Evolutionary conservation across 1,139 yeast genomes (phyloP), one percentile per base, ranked within the genome.

Genomic region (Pichia sp.): DNA sequence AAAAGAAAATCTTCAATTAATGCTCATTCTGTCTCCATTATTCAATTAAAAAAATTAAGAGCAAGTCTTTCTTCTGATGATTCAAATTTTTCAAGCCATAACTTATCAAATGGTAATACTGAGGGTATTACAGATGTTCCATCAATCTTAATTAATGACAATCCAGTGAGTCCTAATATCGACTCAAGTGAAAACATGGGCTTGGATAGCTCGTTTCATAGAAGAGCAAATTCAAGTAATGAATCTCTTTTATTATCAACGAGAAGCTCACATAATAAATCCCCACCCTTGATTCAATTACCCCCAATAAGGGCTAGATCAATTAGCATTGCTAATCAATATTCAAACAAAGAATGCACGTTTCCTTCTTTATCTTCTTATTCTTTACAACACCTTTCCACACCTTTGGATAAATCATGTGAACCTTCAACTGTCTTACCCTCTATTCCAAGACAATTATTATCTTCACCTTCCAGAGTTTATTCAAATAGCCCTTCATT

Each of bases 1-100:
- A 65, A 50, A 42, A 59, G 53, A 50, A 59, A 46, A 55, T 49
- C 40, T 18, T 37, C 42, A 14, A 5, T 28, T 7, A 31, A 6
- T 19, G 8, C 5, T 10, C 20, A 33, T 18, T 25, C 25, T 21
- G 14, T 32, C 26, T 24, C 29, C 21, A 9, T 21, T 21, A 21
- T 16, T 27, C 30, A 16, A 9, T 16, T 27, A n/a, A 27, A 27
- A 16, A 27, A 16, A 16, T 9, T 27, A 11, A 16, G 27, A 10
- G 19, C 14, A 30, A 30, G 23, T 25, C 31, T 35, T 21, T 18
- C 23, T 20, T 31, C 38, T 32, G 35, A 30, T 3, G 31, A 20
- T 23, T 15, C 13, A 9, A 23, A 10, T 16, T 15, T 8, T 27
- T 10, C 5, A 15, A 5, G 13, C 11, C 30, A 15, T 10, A 21